Evolutionary conservation across 176 grass and related monocot species (phyloP).

Genomic region (Rhynchospora pubera): DNA sequence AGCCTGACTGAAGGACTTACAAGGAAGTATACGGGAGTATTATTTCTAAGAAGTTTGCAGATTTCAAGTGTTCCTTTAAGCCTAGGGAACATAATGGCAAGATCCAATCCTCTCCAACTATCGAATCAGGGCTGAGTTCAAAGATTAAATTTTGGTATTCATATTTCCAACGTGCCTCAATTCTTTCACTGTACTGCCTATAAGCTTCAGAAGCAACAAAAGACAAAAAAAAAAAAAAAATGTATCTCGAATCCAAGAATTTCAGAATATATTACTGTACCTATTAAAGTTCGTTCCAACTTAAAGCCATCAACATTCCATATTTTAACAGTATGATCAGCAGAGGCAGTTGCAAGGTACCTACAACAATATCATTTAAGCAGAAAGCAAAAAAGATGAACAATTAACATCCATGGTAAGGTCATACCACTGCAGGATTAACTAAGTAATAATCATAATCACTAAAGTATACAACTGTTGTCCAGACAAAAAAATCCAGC

Average conservation of each 20-base stretch:
- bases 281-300: constrained; percentile 67
- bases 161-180: background rate
- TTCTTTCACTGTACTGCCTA: background rate
- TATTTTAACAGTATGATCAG: constrained; percentile 91
- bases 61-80: background rate
- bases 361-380: constrained; percentile 24
- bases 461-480: background rate
- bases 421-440: background rate
- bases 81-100: background rate
- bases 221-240: background rate
- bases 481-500: background rate
- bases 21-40: background rate
- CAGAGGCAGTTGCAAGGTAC: constrained; percentile 89
- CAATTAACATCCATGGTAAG: constrained; percentile 4
- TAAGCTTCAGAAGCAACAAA: background rate
- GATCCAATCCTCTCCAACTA: background rate
- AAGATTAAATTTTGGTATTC: background rate
- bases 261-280: constrained; percentile 31
- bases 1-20: background rate
- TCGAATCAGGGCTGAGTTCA: background rate
- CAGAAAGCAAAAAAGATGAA: no score
- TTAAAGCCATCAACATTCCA: constrained; percentile 97
- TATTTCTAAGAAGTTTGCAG: background rate
- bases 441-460: background rate
- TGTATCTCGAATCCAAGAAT: background rate